Conservation (phyloP, 2,329 filamentous ascomycete genomes). For the Neonectria sp. region DNA sequence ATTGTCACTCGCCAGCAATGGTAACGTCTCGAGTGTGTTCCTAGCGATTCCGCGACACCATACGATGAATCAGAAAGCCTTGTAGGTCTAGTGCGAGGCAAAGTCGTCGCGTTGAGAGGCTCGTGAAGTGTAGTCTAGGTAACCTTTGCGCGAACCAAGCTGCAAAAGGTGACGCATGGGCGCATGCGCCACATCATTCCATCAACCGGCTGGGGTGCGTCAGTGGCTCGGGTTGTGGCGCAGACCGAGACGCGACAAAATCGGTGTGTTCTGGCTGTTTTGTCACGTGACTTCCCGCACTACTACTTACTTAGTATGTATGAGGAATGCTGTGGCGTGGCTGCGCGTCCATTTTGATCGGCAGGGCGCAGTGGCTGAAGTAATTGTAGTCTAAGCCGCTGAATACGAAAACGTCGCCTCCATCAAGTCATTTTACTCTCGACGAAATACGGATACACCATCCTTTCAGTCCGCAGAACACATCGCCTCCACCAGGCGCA, state of each 20-base stretch:
- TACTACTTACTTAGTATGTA: background rate
- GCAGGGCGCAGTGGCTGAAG: background rate
- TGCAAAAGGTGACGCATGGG: slow-evolving; percentile 20
- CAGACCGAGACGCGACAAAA: background rate
- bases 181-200: slow-evolving; percentile 11
- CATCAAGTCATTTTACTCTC: background rate
- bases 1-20: slow-evolving; percentile 62
- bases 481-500: background rate
- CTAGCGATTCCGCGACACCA: slow-evolving; percentile 6
- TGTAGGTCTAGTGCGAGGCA: background rate
- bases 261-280: too few species aligned
- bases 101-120: slow-evolving; percentile 16
- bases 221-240: slow-evolving; percentile 19
- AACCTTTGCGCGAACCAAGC: slow-evolving; percentile 9
- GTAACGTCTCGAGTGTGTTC: background rate
- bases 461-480: background rate
- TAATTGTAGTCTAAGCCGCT: background rate
- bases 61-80: background rate
- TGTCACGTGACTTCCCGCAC: slow-evolving; percentile 1
- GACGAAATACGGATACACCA: background rate
- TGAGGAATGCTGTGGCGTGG: slow-evolving; percentile 1
- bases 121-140: slow-evolving; percentile 19
- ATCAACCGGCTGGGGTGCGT: background rate
- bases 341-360: background rate
- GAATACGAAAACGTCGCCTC: slow-evolving; percentile 10